Evolutionary conservation across 108 stramenopile species (phyloP).

Genomic region (Stephanodiscus triporus): DNA sequence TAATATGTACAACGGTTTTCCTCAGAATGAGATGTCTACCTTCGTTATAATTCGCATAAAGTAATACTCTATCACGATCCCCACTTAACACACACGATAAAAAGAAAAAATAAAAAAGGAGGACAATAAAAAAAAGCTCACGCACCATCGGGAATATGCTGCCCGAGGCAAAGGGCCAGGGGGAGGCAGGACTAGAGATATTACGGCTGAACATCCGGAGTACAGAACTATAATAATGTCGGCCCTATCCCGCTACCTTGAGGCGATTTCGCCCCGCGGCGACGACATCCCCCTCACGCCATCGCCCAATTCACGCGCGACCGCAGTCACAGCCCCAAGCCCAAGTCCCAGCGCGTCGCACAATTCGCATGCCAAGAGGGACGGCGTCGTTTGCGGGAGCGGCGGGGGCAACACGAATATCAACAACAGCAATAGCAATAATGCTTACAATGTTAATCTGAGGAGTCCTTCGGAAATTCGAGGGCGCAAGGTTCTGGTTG

Average conservation of each 20-base stretch:
- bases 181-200: no score
- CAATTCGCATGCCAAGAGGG: neutral
- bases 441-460: neutral
- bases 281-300: neutral
- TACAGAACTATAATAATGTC: no score
- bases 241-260: constrained; percentile 43
- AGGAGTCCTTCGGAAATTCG: constrained; percentile 9
- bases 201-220: no score
- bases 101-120: no score
- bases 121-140: no score
- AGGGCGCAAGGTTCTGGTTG: neutral
- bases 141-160: no score
- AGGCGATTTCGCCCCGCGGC: constrained; percentile 35
- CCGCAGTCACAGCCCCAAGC: neutral
- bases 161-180: no score
- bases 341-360: neutral
- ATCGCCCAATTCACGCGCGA: neutral
- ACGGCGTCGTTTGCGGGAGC: neutral
- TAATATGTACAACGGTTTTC: no score
- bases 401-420: neutral
- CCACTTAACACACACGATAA: no score
- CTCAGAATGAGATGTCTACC: no score
- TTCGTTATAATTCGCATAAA: no score
- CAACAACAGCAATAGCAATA: neutral
- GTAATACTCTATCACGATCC: no score